Percentiles rank a stretch among this genome's conserved stretches.
These are phyloP conservation scores for Aspergillus persii DNA, from an alignment of 2,329 filamentous ascomycete genomes.

Conservation along the genomic window DNA sequence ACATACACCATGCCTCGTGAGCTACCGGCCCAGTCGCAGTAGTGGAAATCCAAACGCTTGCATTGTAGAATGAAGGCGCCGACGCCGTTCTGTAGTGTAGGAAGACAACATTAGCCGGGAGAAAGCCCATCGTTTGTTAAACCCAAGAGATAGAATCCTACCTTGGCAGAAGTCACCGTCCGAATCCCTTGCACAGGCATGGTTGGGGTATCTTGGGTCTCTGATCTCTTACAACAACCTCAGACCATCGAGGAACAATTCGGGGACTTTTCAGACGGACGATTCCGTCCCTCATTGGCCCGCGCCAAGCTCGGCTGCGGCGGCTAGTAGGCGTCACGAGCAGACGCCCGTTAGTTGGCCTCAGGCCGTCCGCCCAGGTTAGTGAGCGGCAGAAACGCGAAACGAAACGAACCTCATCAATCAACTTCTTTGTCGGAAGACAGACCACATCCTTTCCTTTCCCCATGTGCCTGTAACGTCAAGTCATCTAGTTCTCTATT, in stretches of 20 bases:
- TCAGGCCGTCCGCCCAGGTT: not conserved
- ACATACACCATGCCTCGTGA: slow-evolving; percentile 90
- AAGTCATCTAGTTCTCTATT: slow-evolving; percentile 16
- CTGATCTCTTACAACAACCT: not conserved
- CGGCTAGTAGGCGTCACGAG: slow-evolving; percentile 13
- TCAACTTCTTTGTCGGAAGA: not conserved
- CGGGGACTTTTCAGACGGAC: slow-evolving; percentile 27
- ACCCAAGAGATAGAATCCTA: slow-evolving; percentile 32
- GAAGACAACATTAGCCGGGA: slow-evolving; percentile 3
- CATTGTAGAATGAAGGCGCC: slow-evolving; percentile 97
- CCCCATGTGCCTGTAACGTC: slow-evolving; percentile 1
- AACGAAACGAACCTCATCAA: slow-evolving; percentile 12
- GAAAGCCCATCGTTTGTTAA: not conserved
- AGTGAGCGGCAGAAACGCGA: slow-evolving; percentile 18
- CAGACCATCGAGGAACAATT: slow-evolving; percentile 2
- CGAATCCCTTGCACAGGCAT: slow-evolving; percentile 51
- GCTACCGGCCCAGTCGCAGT: slow-evolving; percentile 94
- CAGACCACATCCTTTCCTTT: not conserved
- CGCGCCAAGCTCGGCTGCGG: slow-evolving; percentile 24
- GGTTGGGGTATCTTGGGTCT: slow-evolving; percentile 15
- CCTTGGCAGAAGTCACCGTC: slow-evolving; percentile 56
- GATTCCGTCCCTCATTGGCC: slow-evolving; percentile 24
- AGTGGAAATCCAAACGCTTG: slow-evolving; percentile 92
- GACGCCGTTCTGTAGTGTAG: slow-evolving; percentile 77
- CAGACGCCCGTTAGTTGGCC: not conserved